These are phyloP conservation scores for Trichosporon sp. DNA, from an alignment of 1,284 basidiomycete species.

Conservation along the genomic window DNA sequence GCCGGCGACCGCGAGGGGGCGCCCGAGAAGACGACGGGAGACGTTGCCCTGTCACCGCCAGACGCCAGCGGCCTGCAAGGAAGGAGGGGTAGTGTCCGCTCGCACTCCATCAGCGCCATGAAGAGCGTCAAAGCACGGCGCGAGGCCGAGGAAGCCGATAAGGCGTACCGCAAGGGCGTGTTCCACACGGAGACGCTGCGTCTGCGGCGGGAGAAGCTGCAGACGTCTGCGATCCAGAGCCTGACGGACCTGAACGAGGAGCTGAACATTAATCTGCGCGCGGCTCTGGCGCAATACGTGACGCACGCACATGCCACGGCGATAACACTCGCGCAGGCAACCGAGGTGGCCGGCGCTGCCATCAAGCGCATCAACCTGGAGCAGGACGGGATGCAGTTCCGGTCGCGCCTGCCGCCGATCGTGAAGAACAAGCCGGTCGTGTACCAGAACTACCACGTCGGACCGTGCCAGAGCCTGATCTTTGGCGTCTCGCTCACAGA, in stretches of 20 bases:
- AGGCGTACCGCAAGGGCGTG: constrained; percentile 83
- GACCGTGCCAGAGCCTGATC: constrained; percentile 71
- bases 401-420: constrained; percentile 6
- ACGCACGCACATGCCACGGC: constrained; percentile 59
- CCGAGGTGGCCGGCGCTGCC: constrained; percentile 47
- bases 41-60: constrained; percentile 15
- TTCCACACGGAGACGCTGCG: constrained; percentile 91
- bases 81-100: constrained; percentile 5
- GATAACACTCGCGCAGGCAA: constrained; percentile 54
- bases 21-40: constrained; percentile 4
- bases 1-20: constrained; percentile 37
- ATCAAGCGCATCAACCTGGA: constrained; percentile 65
- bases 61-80: constrained; percentile 13
- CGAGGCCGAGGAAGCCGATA: constrained; percentile 92
- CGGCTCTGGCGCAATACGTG: constrained; percentile 62
- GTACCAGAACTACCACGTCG: constrained; percentile 54
- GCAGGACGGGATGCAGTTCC: constrained; percentile 54
- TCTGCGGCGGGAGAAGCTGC: constrained; percentile 70
- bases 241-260: constrained; percentile 74
- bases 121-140: constrained; percentile 73
- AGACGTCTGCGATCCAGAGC: constrained; percentile 78
- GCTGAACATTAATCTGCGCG: constrained; percentile 60
- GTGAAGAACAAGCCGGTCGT: constrained; percentile 24
- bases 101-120: constrained; percentile 51
- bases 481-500: constrained; percentile 89